Base-by-base conservation (phyloP, 768 basidiomycete species). In the Hortiboletus campestris region DNA sequence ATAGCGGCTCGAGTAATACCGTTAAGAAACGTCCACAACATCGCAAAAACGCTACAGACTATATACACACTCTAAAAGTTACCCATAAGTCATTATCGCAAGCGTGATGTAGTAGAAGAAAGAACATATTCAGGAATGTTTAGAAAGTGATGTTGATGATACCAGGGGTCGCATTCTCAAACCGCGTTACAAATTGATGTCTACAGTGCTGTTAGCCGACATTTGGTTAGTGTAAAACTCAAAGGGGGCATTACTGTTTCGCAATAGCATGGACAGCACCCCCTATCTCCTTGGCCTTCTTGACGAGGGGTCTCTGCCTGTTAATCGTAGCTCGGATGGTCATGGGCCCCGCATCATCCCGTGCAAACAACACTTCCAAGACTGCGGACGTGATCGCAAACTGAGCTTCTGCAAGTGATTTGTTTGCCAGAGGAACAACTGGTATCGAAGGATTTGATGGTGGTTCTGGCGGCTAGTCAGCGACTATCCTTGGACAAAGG, bases 81-180 rank as follows among this genome's bases (percentile, higher is more conserved):
- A 56, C 39, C 54, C 48, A 60, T 58, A 53, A 64, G 51, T 65
- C 58, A 61, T 55, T 59, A 55, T 47, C 28, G n/a, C 49, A 47
- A 42, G 19, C 41, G 8, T 41, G 46, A 40, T 52, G 39, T 40
- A 25, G 44, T 47, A 32, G 42, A 52, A 17, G 40, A 42, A 34
- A 32, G 35, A 34, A 25, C 29, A 38, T 32, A 11, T 57, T 32
- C 47, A 53, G n/a, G 48, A 56, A 56, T 34, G 22, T 5, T 56
- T 54, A 67, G 53, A 67, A 66, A 6, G 53, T 66, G 35, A 72
- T 48, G 13, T 58, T 53, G 56, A 62, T 13, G 20, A 55, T 49
- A n/a, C 61, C 61, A 29, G 58, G 52, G 14, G 45, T 46, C 3
- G 22, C 22, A 28, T 0, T 0, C 11, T 63, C 53, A 8, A 0